These are phyloP conservation scores for Protostelium mycophagum DNA, from an alignment of 78 protist genomes.

Conservation along the genomic window DNA sequence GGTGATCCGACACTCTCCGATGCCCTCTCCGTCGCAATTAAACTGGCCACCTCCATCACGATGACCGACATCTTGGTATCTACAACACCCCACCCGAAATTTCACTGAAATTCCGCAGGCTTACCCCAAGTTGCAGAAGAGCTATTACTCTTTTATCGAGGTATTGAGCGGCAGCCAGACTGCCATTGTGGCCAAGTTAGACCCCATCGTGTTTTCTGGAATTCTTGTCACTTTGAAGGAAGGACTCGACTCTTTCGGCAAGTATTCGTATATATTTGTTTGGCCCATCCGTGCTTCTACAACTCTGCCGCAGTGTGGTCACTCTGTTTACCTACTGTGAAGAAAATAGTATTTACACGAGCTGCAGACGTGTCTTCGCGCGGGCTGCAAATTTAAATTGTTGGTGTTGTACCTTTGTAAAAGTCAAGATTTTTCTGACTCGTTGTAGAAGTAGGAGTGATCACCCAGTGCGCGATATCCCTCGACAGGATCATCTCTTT, in stretches of 20 bases:
- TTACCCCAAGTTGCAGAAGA: slow-evolving; percentile 40
- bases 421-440: no score
- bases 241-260: slow-evolving; percentile 20
- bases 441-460: slow-evolving; percentile 1
- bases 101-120: slow-evolving; percentile 11
- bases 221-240: neutral
- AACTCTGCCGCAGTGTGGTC: no score
- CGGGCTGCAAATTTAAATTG: no score
- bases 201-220: neutral
- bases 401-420: no score
- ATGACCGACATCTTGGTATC: neutral
- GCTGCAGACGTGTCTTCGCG: no score
- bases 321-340: no score
- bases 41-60: slow-evolving; percentile 6
- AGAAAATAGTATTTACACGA: no score
- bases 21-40: slow-evolving; percentile 29
- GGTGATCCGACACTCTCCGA: slow-evolving; percentile 32
- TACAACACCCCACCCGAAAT: neutral
- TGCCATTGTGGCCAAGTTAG: neutral
- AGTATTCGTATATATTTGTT: neutral
- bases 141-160: slow-evolving; percentile 14
- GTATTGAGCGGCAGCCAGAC: slow-evolving; percentile 13
- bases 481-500: slow-evolving; percentile 29
- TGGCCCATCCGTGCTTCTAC: no score
- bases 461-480: slow-evolving; percentile 5